These are phyloP conservation scores for Raphidocelis subcapitata DNA, from an alignment of 139 green algal species.

Conservation along the genomic window DNA sequence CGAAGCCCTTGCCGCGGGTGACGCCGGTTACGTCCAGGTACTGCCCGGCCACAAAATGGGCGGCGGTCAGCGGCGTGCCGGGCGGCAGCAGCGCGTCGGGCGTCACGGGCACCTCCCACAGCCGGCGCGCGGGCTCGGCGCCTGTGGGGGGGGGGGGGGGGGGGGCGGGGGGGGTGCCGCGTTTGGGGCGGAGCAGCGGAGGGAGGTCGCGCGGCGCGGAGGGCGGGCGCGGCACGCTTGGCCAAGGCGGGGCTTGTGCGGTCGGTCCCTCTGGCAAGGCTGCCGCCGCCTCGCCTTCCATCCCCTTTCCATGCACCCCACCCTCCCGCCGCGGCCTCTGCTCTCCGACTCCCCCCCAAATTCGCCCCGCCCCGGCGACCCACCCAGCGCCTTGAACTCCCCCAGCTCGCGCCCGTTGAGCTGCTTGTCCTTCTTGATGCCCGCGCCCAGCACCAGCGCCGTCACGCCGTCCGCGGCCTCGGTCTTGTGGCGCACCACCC, in stretches of 20 bases:
- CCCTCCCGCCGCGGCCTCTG: not conserved
- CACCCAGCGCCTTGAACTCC: slow-evolving; percentile 4
- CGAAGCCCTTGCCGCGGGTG: slow-evolving; percentile 81
- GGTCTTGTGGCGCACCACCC: slow-evolving; percentile 86
- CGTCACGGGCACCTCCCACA: slow-evolving; percentile 86
- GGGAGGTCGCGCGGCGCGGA: no score
- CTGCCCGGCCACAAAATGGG: slow-evolving; percentile 93
- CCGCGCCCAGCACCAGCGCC: slow-evolving; percentile 81
- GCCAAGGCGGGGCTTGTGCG: no score
- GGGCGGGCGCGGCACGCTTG: no score
- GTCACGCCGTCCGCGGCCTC: slow-evolving; percentile 71
- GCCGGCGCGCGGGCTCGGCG: slow-evolving; percentile 71
- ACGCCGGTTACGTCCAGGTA: slow-evolving; percentile 89
- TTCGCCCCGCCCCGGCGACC: not conserved
- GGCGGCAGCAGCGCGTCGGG: slow-evolving; percentile 86
- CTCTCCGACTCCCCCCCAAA: slow-evolving; percentile 4
- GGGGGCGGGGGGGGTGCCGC: no score
- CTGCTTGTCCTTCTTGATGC: slow-evolving; percentile 73
- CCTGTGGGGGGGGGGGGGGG: slow-evolving; percentile 2
- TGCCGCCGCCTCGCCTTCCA: slow-evolving; percentile 32
- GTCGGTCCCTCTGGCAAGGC: slow-evolving; percentile 35
- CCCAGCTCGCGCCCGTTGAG: slow-evolving; percentile 36
- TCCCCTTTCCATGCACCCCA: not conserved
- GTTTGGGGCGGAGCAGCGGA: no score
- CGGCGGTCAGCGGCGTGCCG: slow-evolving; percentile 73